Base-by-base conservation (phyloP, 768 basidiomycete species). In the Suillus alpinus region DNA sequence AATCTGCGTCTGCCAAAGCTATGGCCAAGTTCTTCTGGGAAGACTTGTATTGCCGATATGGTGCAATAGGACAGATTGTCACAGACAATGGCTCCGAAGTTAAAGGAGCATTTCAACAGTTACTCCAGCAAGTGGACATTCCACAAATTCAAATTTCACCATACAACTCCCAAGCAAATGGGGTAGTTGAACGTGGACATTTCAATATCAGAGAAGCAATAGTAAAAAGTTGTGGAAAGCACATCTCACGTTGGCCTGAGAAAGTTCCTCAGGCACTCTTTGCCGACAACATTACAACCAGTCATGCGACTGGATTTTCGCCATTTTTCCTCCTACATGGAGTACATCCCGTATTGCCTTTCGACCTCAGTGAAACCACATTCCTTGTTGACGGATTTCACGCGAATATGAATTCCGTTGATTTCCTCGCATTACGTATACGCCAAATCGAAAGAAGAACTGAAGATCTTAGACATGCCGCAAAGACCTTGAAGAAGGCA, bases 151-250 rank as follows among this genome's bases (percentile, higher is more conserved):
- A 60, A 0, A 75, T 78, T 14, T 75, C 70, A 1, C 63, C 71
- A 1, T 77, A 77, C 57, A 78, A 78, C 58, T 71, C 69, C n/a
- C n/a, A n/a, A n/a, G n/a, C n/a, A n/a, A n/a, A n/a, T n/a, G n/a
- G n/a, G n/a, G n/a, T n/a, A n/a, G 74, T 78, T 0, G 75, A 79
- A 67, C 57, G 69, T 14, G 66, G 71, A 13, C 77, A 78, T 37
- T 69, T 59, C 16, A 68, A 53, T 1, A 60, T 77, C 9, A 41
- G 77, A 12, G 73, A 77, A 59, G 71, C 71, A 0, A 41, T 77
- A 9, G 56, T 77, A 1, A 74, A 73, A 39, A 29, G 67, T 1
- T 72, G 69, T 51, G 40, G 65, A 1, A 65, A 66, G 8, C 53
- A 68, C 2, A 49, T 63, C 0, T 37, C 26, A 0, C 41, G 58